These are phyloP conservation scores for Moniliophthora roreri DNA, from an alignment of 1,284 basidiomycete genomes.

Conservation along the genomic window DNA sequence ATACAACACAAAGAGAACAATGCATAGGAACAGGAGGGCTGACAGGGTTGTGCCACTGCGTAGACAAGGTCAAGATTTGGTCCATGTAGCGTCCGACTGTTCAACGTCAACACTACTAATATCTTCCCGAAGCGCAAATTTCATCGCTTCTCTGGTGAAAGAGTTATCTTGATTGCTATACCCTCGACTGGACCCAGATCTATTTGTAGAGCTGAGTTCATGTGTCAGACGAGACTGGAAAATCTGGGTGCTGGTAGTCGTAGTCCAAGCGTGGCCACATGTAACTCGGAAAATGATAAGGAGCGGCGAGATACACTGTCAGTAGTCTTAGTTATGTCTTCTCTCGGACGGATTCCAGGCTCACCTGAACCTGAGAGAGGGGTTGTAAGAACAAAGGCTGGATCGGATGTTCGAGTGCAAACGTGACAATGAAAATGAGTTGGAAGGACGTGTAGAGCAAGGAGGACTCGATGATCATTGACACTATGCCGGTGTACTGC, in stretches of 20 bases:
- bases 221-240: background rate
- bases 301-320: conserved; percentile 6
- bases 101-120: too few relatives aligned
- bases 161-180: background rate
- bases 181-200: background rate
- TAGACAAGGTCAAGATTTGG: too few relatives aligned
- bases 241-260: background rate
- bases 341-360: background rate
- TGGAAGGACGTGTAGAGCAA: conserved; percentile 4
- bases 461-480: conserved; percentile 7
- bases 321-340: background rate
- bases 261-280: conserved; percentile 8
- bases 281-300: conserved; percentile 12
- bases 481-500: conserved; percentile 7
- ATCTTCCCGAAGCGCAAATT: background rate
- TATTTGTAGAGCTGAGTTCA: background rate
- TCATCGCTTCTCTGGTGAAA: background rate
- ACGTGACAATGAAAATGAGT: conserved; percentile 8
- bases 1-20: too few relatives aligned
- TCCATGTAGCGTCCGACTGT: too few relatives aligned
- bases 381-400: conserved; percentile 9
- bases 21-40: too few relatives aligned
- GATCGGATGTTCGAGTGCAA: background rate
- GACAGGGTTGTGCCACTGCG: too few relatives aligned
- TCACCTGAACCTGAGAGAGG: conserved; percentile 8